Percentiles rank a stretch among this genome's conserved stretches.
Conservation (phyloP, 768 basidiomycete genomes). For the Nidula microcarpa region DNA sequence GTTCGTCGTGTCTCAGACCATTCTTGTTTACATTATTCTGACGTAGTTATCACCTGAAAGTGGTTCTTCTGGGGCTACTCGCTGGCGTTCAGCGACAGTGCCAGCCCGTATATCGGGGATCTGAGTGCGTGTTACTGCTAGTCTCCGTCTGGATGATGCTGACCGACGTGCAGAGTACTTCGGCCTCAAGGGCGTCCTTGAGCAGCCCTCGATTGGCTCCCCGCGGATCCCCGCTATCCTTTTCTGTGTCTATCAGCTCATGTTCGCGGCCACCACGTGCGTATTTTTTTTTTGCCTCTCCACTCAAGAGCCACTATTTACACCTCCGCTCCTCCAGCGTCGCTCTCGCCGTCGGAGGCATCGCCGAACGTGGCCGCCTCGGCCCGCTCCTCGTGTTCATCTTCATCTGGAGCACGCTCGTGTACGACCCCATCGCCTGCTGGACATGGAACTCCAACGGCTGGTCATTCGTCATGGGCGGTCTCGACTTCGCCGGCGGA, state of each 20-base stretch:
- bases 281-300: constrained; percentile 16
- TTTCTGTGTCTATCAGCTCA: constrained; percentile 84
- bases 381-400: constrained; percentile 88
- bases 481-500: constrained; percentile 92
- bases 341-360: constrained; percentile 87
- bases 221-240: constrained; percentile 66
- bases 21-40: not conserved
- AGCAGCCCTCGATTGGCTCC: constrained; percentile 71
- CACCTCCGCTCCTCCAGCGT: constrained; percentile 44
- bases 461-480: constrained; percentile 75
- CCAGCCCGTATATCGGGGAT: constrained; percentile 76
- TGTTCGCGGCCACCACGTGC: constrained; percentile 88
- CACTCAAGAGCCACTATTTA: constrained; percentile 7
- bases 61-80: constrained; percentile 99
- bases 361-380: constrained; percentile 84
- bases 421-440: constrained; percentile 93
- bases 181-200: constrained; percentile 74
- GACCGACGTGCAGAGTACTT: constrained; percentile 59
- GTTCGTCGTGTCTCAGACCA: constrained; percentile 32
- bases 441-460: constrained; percentile 92
- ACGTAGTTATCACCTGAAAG: constrained; percentile 34
- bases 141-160: not conserved
- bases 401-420: constrained; percentile 85
- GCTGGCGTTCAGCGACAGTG: constrained; percentile 82
- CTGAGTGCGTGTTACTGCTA: constrained; percentile 49